Base-by-base conservation (phyloP, 305 asterid genomes). In the Fraxinus greggii region DNA sequence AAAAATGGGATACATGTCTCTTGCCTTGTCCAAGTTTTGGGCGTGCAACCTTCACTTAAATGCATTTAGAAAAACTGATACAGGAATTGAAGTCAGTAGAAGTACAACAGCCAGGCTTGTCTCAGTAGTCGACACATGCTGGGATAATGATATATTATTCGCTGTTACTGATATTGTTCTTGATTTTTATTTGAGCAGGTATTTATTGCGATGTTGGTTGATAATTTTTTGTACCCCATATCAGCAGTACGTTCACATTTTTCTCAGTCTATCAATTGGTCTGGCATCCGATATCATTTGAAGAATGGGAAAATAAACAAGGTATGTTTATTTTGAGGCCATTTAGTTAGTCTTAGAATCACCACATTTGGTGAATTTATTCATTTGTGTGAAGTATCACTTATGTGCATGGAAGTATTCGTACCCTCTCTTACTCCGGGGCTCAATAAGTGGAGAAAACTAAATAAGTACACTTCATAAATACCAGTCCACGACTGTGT, bases 191-290 rank as follows among this genome's bases (percentile, higher is more conserved):
- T 82, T 82, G 92, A 81, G 80, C 95, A 96, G 99, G 97, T 96
- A 59, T 96, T 94, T 87, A 83, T 94, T 61, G 98, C 99, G 24
- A 86, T 94, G 97, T 81, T 96, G 88, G 98, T 94, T 59, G 99
- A 96, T 91, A 96, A 96, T 81, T 96, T 94, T 81, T 87, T 96
- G 35, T 96, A 93, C 87, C 98, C 99, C 7, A 3, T 96, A 76
- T 96, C 98, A 70, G 98, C 99, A 73, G 48, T 96, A 72, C 93
- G 99, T 48, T 96, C 99, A 40, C 97, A 93, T 87, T 93, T 93
- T 40, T 90, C 93, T 61, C 98, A 94, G 88, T 96, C 97, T 59
- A 94, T 96, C 91, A 87, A 94, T 80, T 96, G 99, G 99, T 96
- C 99, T 75, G 99, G 99, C 79, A 93, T 94, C 69, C 92, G 97